Evolutionary conservation across 139 green algal genomes (phyloP).

Genomic region (Chlorella vulgaris): DNA sequence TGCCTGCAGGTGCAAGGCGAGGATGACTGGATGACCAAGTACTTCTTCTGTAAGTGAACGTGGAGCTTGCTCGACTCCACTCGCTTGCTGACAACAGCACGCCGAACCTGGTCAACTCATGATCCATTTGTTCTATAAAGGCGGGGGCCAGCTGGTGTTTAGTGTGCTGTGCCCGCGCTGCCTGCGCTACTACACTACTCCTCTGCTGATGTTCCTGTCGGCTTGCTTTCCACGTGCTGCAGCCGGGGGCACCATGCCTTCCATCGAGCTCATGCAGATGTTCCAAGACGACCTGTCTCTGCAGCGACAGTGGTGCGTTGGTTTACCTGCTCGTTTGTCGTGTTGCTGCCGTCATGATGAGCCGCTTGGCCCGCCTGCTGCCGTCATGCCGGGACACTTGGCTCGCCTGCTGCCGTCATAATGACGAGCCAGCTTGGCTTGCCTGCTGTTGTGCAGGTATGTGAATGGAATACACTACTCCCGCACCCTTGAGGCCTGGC

Average conservation of each 20-base stretch:
- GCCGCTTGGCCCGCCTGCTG: not conserved
- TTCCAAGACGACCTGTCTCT: constrained; percentile 89
- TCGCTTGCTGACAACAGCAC: too few species aligned
- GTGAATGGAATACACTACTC: constrained; percentile 93
- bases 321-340: not conserved
- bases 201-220: not conserved
- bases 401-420: too few species aligned
- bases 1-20: constrained; percentile 64
- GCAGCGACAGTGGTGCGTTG: constrained; percentile 61
- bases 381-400: not conserved
- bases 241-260: constrained; percentile 92
- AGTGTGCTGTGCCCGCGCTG: too few species aligned
- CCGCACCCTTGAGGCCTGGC: constrained; percentile 87
- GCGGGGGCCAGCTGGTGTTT: too few species aligned
- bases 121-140: too few species aligned
- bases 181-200: too few species aligned
- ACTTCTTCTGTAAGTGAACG: constrained; percentile 85
- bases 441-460: constrained; percentile 38
- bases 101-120: too few species aligned
- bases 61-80: too few species aligned
- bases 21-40: constrained; percentile 93
- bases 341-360: not conserved
- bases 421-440: not conserved
- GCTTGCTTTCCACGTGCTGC: not conserved
- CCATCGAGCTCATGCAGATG: constrained; percentile 84